phyloP scores from a whole-genome alignment of 176 grass and related monocot species.

The Ensete ventricosum region DNA sequence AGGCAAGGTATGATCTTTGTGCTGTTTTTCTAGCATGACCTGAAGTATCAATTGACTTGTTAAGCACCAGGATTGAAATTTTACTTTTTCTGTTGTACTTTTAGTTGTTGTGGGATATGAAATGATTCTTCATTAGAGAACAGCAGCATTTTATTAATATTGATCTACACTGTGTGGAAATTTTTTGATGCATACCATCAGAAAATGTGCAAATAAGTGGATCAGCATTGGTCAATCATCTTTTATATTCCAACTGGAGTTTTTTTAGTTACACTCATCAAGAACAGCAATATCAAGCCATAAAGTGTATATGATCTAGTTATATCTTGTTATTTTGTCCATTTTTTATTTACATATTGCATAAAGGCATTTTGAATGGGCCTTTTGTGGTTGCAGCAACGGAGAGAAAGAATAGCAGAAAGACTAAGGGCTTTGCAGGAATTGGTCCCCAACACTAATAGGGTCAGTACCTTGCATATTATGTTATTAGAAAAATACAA shows the following conservation, averaged over 20 bases:
- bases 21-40: too few relatives aligned
- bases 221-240: not conserved
- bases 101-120: not conserved
- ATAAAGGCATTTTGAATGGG: conserved; percentile 10
- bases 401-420: conserved; percentile 98
- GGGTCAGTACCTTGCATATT: conserved; percentile 35
- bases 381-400: conserved; percentile 43
- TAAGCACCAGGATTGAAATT: not conserved
- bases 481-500: not conserved
- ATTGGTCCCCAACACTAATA: conserved; percentile 99
- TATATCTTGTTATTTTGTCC: not conserved
- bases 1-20: too few relatives aligned
- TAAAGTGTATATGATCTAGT: not conserved
- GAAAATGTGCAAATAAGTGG: not conserved
- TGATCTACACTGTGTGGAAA: not conserved
- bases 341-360: not conserved
- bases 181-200: not conserved
- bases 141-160: not conserved
- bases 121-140: not conserved
- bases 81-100: not conserved
- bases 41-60: too few relatives aligned
- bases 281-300: too few relatives aligned
- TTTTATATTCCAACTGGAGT: not conserved
- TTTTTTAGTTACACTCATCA: too few relatives aligned
- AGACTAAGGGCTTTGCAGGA: conserved; percentile 89